Evolutionary conservation across 805 yeast genomes (phyloP), one percentile per base, ranked within the genome.

Genomic region (Lipomyces japonicus): DNA sequence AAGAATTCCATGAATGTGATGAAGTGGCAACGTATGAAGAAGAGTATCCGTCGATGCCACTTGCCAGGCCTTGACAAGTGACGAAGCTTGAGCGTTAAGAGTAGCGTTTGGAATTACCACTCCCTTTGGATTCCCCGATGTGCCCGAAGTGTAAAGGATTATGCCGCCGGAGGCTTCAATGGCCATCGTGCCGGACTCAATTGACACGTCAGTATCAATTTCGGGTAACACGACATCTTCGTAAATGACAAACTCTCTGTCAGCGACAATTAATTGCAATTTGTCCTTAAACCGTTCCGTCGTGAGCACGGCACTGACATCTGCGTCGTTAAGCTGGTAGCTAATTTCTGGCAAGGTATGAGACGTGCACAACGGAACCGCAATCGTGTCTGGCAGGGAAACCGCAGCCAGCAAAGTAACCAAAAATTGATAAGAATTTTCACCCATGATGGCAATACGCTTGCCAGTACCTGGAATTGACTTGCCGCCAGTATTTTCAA

Each of bases 111-210:
- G 64, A 25, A 67, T 64, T 5, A 66, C 65, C 9, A 65, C 69
- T 36, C 69, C 69, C 43, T 65, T 65, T 18, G 69, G 69, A 31
- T 61, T 61, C 21, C 69, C 69, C 3, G 68, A 62, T 2, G 69
- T 65, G 10, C 69, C 69, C n/a, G 68, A 64, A 1, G 69, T 65
- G 58, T 65, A 65, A 18, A 65, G 53, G 42, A 65, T 65, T 36
- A 58, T 65, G 55, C 53, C 73, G 34, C 52, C 42, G 4, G 42
- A 14, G 35, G 42, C 37, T 30, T 23, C 42, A 4, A 31, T 37
- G 23, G 38, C 50, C 10, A 39, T 23, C 10, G 41, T 22, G 22
- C 40, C 55, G 28, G 35, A 46, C 26, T 28, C 39, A 12, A 44
- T 23, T 6, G 39, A n/a, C 26, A 46, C 46, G 36, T 19, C 18